Percentiles rank a stretch among this genome's conserved stretches.
phyloP scores from a whole-genome alignment of 1,284 basidiomycete species.

The Sporisorium reilianum region DNA sequence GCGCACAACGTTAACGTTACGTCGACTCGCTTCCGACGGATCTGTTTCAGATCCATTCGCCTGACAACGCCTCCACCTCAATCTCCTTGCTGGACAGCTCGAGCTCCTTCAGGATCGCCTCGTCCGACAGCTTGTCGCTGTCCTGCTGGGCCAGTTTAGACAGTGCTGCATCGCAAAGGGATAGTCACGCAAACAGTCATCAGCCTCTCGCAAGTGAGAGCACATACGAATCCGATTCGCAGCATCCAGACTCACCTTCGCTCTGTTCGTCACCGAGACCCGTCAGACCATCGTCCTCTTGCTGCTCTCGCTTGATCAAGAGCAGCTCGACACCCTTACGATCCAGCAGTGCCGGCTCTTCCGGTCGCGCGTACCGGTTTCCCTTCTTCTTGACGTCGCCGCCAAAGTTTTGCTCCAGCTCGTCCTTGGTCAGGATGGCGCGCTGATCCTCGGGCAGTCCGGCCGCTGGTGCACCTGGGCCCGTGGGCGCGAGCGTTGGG shows the following conservation, averaged over 20 bases:
- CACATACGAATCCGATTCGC: not conserved
- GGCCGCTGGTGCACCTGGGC: constrained; percentile 42
- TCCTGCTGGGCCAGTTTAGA: constrained; percentile 29
- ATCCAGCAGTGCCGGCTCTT: constrained; percentile 47
- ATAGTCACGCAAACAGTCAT: not conserved
- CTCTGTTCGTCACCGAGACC: constrained; percentile 51
- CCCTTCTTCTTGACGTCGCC: constrained; percentile 49
- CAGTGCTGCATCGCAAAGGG: constrained; percentile 9
- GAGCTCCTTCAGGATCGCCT: constrained; percentile 46
- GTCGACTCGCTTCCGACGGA: not conserved
- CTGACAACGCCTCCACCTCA: constrained; percentile 44
- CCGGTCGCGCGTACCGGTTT: constrained; percentile 52
- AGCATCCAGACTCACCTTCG: constrained; percentile 20
- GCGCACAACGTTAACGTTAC: not conserved
- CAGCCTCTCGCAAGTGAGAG: not conserved
- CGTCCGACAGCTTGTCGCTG: constrained; percentile 34
- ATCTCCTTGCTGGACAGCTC: constrained; percentile 33
- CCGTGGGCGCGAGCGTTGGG: constrained; percentile 51
- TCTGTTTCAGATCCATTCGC: constrained; percentile 51
- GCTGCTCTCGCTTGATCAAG: constrained; percentile 47
- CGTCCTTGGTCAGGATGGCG: constrained; percentile 48
- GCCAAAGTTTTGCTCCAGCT: constrained; percentile 55
- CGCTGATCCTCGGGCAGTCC: constrained; percentile 42
- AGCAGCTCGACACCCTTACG: constrained; percentile 56
- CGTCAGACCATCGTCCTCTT: constrained; percentile 45